These are phyloP conservation scores for Phytophthora palmivora DNA, from an alignment of 352 stramenopile genomes.

Conservation along the genomic window DNA sequence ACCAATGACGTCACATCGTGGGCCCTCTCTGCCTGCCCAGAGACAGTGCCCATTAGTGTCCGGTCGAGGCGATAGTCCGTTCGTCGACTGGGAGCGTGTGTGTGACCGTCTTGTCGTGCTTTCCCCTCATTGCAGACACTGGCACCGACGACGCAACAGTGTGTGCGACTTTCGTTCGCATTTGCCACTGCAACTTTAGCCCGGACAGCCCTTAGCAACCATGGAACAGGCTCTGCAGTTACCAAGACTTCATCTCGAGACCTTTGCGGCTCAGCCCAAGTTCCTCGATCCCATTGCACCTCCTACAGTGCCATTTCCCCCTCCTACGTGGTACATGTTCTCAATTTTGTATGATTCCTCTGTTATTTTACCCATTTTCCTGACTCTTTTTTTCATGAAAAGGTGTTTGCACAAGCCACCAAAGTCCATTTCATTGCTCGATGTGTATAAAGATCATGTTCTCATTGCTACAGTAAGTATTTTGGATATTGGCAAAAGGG, in stretches of 20 bases:
- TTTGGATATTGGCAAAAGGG: background rate
- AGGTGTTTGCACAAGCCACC: slow-evolving; percentile 65
- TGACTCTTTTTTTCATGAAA: slow-evolving; percentile 1
- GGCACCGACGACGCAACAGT: slow-evolving; percentile 2
- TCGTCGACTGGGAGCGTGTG: slow-evolving; percentile 30
- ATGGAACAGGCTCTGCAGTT: slow-evolving; percentile 74
- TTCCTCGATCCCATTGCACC: slow-evolving; percentile 75
- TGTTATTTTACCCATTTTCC: slow-evolving; percentile 1
- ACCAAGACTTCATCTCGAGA: slow-evolving; percentile 70
- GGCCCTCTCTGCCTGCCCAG: slow-evolving; percentile 17
- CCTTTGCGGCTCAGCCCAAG: slow-evolving; percentile 56
- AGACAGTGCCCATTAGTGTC: slow-evolving; percentile 21
- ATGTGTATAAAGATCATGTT: slow-evolving; percentile 87
- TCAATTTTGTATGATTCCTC: no score
- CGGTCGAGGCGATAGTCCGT: slow-evolving; percentile 17
- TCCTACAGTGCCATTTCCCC: slow-evolving; percentile 70
- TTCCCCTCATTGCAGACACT: slow-evolving; percentile 6
- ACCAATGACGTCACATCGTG: slow-evolving; percentile 44
- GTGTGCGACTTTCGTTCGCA: slow-evolving; percentile 10
- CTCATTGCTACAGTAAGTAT: slow-evolving; percentile 71
- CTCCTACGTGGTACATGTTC: slow-evolving; percentile 56
- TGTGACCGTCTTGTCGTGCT: slow-evolving; percentile 15
- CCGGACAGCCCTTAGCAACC: slow-evolving; percentile 4
- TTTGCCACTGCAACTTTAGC: slow-evolving; percentile 21
- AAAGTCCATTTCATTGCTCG: slow-evolving; percentile 64